Evolutionary conservation across 1,139 yeast species (phyloP).

Genomic region (Zygosaccharomyces pseudobailii): DNA sequence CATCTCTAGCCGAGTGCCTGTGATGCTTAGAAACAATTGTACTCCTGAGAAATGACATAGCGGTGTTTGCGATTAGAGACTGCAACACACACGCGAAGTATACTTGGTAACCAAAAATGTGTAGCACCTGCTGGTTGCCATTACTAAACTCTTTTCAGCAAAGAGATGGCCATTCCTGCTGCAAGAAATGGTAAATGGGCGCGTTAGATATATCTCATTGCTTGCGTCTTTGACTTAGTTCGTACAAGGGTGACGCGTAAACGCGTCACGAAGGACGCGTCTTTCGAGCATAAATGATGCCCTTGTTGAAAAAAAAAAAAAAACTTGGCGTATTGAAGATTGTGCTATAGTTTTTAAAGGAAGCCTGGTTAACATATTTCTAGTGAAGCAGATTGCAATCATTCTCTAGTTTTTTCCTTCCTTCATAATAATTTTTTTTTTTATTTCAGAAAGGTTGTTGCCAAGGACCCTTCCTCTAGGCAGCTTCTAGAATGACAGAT

Average conservation of each 20-base stretch:
- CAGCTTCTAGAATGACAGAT: slow-evolving; percentile 17
- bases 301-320: slow-evolving; percentile 1
- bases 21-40: too few species aligned
- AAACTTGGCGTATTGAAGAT: background rate
- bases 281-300: background rate
- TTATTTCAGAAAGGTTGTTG: background rate
- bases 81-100: background rate
- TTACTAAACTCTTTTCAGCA: background rate
- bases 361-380: background rate
- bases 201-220: background rate
- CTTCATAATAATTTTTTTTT: background rate
- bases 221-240: background rate
- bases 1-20: too few species aligned
- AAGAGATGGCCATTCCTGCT: background rate
- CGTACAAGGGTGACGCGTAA: slow-evolving; percentile 1
- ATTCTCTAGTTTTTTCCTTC: background rate
- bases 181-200: background rate
- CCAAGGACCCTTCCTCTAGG: background rate
- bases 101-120: background rate
- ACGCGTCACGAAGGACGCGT: slow-evolving; percentile 3
- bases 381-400: background rate
- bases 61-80: too few species aligned
- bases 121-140: background rate
- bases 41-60: too few species aligned
- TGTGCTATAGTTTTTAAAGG: background rate